Conservation (phyloP, 2,329 filamentous ascomycete genomes). For the Phaeosphaeria sp. region DNA sequence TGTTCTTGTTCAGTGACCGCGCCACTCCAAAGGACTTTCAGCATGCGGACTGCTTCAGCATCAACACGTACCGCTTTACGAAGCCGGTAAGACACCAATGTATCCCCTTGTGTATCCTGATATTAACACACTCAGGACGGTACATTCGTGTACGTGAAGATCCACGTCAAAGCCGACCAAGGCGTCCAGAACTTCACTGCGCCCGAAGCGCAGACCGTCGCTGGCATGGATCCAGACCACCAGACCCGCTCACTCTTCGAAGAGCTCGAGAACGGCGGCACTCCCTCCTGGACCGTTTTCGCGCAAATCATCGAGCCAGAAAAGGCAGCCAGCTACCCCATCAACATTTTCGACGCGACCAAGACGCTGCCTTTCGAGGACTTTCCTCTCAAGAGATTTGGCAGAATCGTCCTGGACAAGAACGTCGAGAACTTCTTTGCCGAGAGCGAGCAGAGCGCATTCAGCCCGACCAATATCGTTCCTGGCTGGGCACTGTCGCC, state of each 20-base stretch:
- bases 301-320: conserved; percentile 56
- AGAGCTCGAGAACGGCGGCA: conserved; percentile 51
- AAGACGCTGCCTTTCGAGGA: conserved; percentile 59
- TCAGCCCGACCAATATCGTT: conserved; percentile 59
- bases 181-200: conserved; percentile 58
- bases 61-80: too few species aligned
- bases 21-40: too few species aligned
- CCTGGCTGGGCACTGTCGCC: conserved; percentile 57
- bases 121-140: conserved; percentile 58
- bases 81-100: too few species aligned
- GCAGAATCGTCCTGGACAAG: conserved; percentile 59
- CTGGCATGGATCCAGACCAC: conserved; percentile 59
- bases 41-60: too few species aligned
- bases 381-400: conserved; percentile 59
- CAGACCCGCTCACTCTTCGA: conserved; percentile 57
- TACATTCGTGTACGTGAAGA: conserved; percentile 60
- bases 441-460: conserved; percentile 47
- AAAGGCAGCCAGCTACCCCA: conserved; percentile 60
- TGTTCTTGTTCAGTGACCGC: too few species aligned
- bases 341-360: conserved; percentile 63
- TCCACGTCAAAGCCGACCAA: conserved; percentile 56
- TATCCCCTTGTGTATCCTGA: too few species aligned
- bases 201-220: conserved; percentile 53
- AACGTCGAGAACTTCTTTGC: conserved; percentile 61
- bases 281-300: conserved; percentile 53